Evolutionary conservation across 31 red algal genomes (phyloP).

Genomic region (Asparagopsis taxiformis): DNA sequence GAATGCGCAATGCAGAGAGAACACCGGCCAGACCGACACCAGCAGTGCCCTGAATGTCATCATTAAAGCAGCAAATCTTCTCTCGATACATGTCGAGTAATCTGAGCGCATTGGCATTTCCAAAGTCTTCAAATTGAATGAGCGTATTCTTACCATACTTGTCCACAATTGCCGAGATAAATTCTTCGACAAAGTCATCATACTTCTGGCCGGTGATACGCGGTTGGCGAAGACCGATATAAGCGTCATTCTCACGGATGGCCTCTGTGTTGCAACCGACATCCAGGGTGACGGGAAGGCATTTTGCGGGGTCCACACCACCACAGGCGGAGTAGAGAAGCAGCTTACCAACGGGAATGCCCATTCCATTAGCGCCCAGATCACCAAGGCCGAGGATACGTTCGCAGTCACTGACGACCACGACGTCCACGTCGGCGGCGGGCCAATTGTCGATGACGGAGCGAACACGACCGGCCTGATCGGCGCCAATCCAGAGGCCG

Average conservation of each 20-base stretch:
- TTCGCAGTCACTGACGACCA: slow-evolving; percentile 81
- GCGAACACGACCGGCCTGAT: slow-evolving; percentile 7
- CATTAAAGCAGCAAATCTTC: slow-evolving; percentile 86
- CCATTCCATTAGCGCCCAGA: slow-evolving; percentile 69
- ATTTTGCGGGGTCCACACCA: slow-evolving; percentile 50
- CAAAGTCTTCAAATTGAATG: slow-evolving; percentile 99
- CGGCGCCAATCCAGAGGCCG: slow-evolving; percentile 46
- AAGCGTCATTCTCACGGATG: slow-evolving; percentile 34
- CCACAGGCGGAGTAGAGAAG: slow-evolving; percentile 72
- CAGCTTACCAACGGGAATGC: slow-evolving; percentile 82
- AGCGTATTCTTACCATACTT: slow-evolving; percentile 56
- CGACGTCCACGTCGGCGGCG: slow-evolving; percentile 60
- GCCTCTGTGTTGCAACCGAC: slow-evolving; percentile 52
- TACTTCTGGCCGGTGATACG: slow-evolving; percentile 72
- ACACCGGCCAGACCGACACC: slow-evolving; percentile 84
- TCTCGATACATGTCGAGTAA: slow-evolving; percentile 77
- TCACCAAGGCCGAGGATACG: slow-evolving; percentile 82
- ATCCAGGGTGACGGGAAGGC: slow-evolving; percentile 71
- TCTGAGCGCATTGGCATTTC: slow-evolving; percentile 73
- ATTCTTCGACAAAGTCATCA: slow-evolving; percentile 73
- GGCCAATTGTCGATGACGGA: slow-evolving; percentile 51
- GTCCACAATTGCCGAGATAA: slow-evolving; percentile 66
- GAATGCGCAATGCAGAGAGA: slow-evolving; percentile 70
- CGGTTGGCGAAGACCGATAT: slow-evolving; percentile 33
- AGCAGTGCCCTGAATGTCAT: slow-evolving; percentile 99